phyloP scores from a whole-genome alignment of 176 grass and related monocot genomes.

The Eleusine coracana region DNA sequence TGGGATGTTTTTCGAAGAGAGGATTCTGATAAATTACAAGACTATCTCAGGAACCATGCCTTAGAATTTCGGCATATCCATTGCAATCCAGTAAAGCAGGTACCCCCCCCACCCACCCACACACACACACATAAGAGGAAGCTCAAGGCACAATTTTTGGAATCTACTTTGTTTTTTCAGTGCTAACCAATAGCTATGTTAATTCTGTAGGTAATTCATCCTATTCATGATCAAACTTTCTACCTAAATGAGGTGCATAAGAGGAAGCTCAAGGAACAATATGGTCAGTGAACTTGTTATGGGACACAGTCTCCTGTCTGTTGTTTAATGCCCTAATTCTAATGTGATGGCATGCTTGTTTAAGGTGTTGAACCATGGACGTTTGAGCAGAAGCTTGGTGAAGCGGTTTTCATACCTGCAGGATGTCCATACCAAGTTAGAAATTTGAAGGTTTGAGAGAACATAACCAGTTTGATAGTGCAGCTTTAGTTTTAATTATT shows the following conservation, averaged over 20 bases:
- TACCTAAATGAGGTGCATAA: neutral
- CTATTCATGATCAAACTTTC: neutral
- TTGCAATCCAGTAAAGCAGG: conserved; percentile 65
- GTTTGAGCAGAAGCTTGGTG: conserved; percentile 86
- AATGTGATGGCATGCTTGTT: conserved; percentile 2
- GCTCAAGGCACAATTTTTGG: no score
- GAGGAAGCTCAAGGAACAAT: neutral
- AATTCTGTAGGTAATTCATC: neutral
- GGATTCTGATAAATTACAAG: conserved; percentile 64
- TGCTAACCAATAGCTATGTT: conserved; percentile 13
- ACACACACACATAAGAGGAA: no score
- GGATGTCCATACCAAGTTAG: conserved; percentile 95
- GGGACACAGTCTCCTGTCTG: no score
- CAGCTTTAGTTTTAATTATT: neutral
- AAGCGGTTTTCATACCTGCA: conserved; percentile 84
- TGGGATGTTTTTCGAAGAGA: conserved; percentile 92
- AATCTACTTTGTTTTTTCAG: neutral
- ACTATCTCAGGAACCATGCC: conserved; percentile 69
- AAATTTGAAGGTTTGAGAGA: conserved; percentile 71
- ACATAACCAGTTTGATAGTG: neutral
- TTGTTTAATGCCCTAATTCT: neutral
- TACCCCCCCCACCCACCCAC: neutral
- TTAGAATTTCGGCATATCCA: conserved; percentile 63
- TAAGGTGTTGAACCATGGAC: conserved; percentile 92
- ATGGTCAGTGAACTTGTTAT: neutral